Percentiles rank a stretch among this genome's conserved stretches.
These are phyloP conservation scores for Sclerotinia subarctica DNA, from an alignment of 2,329 filamentous ascomycete genomes.

Conservation along the genomic window DNA sequence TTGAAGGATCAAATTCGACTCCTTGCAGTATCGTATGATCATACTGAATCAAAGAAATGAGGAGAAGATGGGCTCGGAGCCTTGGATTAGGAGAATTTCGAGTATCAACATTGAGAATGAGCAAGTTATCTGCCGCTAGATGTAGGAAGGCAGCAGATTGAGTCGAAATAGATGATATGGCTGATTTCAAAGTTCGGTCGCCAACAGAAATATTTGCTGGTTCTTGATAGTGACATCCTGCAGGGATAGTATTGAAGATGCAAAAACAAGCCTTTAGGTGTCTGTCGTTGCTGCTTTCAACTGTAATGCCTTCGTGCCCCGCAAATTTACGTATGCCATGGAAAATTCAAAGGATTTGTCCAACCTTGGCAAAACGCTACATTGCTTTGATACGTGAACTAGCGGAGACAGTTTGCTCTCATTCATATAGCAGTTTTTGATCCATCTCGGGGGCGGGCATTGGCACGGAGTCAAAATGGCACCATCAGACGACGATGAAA, in stretches of 20 bases:
- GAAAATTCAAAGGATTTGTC: not conserved
- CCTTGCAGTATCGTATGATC: constrained; percentile 11
- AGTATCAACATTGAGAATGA: not conserved
- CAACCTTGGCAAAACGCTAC: not conserved
- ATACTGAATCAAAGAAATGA: not conserved
- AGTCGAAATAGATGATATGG: constrained; percentile 5
- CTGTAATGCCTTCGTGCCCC: not conserved
- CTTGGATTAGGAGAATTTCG: not conserved
- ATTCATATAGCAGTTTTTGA: not conserved
- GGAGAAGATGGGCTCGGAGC: not conserved
- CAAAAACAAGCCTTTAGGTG: not conserved
- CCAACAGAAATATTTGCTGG: not conserved
- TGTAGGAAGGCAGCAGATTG: not conserved
- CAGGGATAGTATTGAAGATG: not conserved
- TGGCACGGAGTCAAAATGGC: not conserved
- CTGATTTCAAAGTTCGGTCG: constrained; percentile 1
- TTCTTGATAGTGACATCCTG: not conserved
- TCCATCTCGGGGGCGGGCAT: not conserved
- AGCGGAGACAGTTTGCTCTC: not conserved
- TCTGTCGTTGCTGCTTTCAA: not conserved
- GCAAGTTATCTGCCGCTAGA: not conserved
- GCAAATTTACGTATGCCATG: constrained; percentile 11
- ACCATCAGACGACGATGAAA: not conserved
- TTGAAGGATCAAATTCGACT: not conserved
- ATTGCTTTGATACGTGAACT: not conserved